Evolutionary conservation across 2,329 filamentous ascomycete species (phyloP).

Genomic region (Lachnellula subtilissima): DNA sequence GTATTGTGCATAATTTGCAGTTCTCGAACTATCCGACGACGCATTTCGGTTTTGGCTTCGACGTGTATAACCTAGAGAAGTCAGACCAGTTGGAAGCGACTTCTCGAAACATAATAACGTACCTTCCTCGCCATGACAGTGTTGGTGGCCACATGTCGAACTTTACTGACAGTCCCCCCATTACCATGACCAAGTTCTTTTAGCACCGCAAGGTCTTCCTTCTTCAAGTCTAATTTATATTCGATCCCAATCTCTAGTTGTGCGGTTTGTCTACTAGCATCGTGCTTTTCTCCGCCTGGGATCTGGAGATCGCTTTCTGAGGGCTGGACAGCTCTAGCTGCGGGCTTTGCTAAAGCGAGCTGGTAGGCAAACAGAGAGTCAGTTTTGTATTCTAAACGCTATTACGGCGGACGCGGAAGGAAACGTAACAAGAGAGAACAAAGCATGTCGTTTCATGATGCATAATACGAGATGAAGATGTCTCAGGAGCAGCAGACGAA

Average conservation of each 20-base stretch:
- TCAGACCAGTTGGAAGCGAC: background rate
- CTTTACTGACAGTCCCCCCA: conserved; percentile 97
- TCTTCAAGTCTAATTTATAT: conserved; percentile 87
- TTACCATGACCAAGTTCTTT: conserved; percentile 96
- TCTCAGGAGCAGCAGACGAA: too few species aligned
- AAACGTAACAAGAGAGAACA: too few species aligned
- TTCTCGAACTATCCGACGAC: conserved; percentile 94
- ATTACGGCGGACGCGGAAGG: too few species aligned
- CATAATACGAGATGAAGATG: too few species aligned
- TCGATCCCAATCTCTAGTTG: conserved; percentile 93
- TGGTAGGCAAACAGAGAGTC: too few species aligned
- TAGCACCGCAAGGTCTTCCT: conserved; percentile 86
- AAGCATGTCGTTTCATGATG: too few species aligned
- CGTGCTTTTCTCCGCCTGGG: conserved; percentile 42
- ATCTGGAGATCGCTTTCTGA: conserved; percentile 66
- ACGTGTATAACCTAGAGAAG: conserved; percentile 81
- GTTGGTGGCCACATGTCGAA: conserved; percentile 89
- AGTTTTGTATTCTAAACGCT: too few species aligned
- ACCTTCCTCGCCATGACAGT: conserved; percentile 99
- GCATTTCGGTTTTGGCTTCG: conserved; percentile 94
- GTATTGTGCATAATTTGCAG: conserved; percentile 98
- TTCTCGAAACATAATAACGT: conserved; percentile 13
- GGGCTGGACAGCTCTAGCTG: conserved; percentile 66
- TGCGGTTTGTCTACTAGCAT: conserved; percentile 52
- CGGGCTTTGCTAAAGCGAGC: conserved; percentile 75